These are phyloP conservation scores for Teratosphaeria epicoccoides DNA, from an alignment of 2,329 filamentous ascomycete species.

Conservation along the genomic window DNA sequence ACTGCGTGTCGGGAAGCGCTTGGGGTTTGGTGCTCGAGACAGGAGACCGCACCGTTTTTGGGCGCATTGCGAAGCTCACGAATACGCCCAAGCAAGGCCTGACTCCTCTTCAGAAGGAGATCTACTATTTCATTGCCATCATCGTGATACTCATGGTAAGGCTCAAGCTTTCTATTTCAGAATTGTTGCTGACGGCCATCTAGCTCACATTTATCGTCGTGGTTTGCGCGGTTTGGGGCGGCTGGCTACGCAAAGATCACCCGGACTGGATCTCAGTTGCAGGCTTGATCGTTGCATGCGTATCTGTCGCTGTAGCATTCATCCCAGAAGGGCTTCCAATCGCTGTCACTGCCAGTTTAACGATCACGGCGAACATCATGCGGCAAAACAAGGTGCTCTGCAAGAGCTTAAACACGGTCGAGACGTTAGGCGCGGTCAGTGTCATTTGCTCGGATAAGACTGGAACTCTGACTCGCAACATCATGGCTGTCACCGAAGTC, in stretches of 20 bases:
- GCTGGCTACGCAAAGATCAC: constrained; percentile 57
- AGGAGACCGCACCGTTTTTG: constrained; percentile 64
- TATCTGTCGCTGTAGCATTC: constrained; percentile 60
- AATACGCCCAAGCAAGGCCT: constrained; percentile 56
- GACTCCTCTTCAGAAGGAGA: constrained; percentile 61
- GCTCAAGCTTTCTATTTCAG: not conserved
- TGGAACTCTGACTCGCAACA: constrained; percentile 50
- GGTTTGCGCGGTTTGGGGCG: constrained; percentile 39
- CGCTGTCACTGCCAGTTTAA: constrained; percentile 55
- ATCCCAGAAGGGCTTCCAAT: constrained; percentile 66
- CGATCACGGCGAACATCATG: constrained; percentile 69
- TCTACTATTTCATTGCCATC: constrained; percentile 61
- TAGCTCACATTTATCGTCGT: not conserved
- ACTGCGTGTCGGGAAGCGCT: constrained; percentile 60
- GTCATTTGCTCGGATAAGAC: constrained; percentile 64
- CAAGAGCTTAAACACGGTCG: constrained; percentile 68
- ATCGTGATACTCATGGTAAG: constrained; percentile 45
- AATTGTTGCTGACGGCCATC: not conserved
- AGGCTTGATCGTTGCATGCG: constrained; percentile 60
- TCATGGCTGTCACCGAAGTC: constrained; percentile 61
- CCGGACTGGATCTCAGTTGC: constrained; percentile 63
- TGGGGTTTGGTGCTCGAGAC: constrained; percentile 60
- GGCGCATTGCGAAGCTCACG: constrained; percentile 59
- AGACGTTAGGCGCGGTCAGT: constrained; percentile 53
- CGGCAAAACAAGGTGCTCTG: constrained; percentile 65